phyloP scores from a whole-genome alignment of 2,329 filamentous ascomycete genomes.

The Aspergillus ochraceus region DNA sequence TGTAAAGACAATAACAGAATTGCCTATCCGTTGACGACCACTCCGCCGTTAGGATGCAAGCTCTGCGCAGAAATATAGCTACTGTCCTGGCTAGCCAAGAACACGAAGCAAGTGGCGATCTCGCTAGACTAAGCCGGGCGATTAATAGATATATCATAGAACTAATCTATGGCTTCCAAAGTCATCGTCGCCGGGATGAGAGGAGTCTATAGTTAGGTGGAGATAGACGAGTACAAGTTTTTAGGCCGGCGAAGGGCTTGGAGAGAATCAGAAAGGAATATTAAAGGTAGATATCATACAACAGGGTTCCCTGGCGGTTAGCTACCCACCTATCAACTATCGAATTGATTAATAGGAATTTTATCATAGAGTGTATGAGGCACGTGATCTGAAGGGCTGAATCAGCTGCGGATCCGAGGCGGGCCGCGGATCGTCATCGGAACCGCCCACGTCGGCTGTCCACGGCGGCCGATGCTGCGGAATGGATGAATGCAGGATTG shows the following conservation, averaged over 20 bases:
- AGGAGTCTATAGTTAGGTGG: slow-evolving; percentile 64
- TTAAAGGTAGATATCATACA: too few species aligned
- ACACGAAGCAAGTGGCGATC: slow-evolving; percentile 79
- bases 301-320: too few species aligned
- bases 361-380: too few species aligned
- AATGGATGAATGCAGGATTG: neutral
- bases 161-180: slow-evolving; percentile 68
- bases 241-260: too few species aligned
- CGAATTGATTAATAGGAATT: too few species aligned
- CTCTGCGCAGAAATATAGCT: slow-evolving; percentile 72
- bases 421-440: slow-evolving; percentile 27
- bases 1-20: too few species aligned
- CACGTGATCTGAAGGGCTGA: neutral
- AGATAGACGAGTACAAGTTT: too few species aligned
- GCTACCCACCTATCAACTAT: too few species aligned
- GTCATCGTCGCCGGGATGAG: slow-evolving; percentile 73
- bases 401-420: slow-evolving; percentile 8
- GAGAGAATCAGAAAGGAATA: too few species aligned
- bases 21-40: slow-evolving; percentile 52
- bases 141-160: slow-evolving; percentile 70
- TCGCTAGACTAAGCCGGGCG: slow-evolving; percentile 77
- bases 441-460: slow-evolving; percentile 18
- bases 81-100: slow-evolving; percentile 73
- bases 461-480: slow-evolving; percentile 13
- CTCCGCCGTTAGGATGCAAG: slow-evolving; percentile 64